Percentiles rank a stretch among this genome's conserved stretches.
These are phyloP conservation scores for Aurantiochytrium sp. DNA, from an alignment of 108 stramenopile species.

Conservation along the genomic window DNA sequence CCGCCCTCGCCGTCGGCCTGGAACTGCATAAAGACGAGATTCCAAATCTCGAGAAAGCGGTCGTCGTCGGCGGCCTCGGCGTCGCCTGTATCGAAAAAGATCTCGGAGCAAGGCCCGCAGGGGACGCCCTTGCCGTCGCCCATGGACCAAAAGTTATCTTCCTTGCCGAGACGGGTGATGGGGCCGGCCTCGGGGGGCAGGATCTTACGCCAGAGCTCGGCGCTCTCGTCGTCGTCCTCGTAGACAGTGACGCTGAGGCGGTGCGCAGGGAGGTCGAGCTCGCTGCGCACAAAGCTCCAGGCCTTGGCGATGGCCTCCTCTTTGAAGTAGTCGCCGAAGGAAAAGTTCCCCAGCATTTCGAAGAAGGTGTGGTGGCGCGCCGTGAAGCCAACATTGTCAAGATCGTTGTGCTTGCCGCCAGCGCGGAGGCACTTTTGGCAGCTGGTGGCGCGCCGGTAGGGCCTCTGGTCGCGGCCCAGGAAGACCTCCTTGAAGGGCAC, in stretches of 20 bases:
- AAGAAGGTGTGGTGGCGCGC: slow-evolving; percentile 99
- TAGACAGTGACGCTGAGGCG: slow-evolving; percentile 60
- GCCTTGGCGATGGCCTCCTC: slow-evolving; percentile 89
- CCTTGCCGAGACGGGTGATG: slow-evolving; percentile 45
- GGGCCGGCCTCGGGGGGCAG: slow-evolving; percentile 50
- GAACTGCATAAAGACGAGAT: slow-evolving; percentile 98
- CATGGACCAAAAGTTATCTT: slow-evolving; percentile 99
- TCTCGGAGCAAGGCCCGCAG: slow-evolving; percentile 97
- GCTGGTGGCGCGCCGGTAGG: slow-evolving; percentile 83
- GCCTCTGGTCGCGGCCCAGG: slow-evolving; percentile 73
- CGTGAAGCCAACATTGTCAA: slow-evolving; percentile 99
- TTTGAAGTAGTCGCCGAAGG: slow-evolving; percentile 98
- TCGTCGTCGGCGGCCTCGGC: slow-evolving; percentile 92
- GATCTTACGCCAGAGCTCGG: slow-evolving; percentile 50
- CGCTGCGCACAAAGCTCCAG: slow-evolving; percentile 89
- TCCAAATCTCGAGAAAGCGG: slow-evolving; percentile 97
- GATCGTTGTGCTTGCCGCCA: slow-evolving; percentile 99
- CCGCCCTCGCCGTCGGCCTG: slow-evolving; percentile 84
- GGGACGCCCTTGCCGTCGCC: slow-evolving; percentile 85
- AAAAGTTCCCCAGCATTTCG: slow-evolving; percentile 99
- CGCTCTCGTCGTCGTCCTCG: slow-evolving; percentile 48
- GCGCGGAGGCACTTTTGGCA: slow-evolving; percentile 98
- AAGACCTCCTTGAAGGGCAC: slow-evolving; percentile 98
- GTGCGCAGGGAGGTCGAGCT: slow-evolving; percentile 41
- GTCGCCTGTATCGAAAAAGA: slow-evolving; percentile 91